Percentiles rank a stretch among this genome's conserved stretches.
phyloP scores from a whole-genome alignment of 129 eudicot species.

The Gnaphalium uliginosum region DNA sequence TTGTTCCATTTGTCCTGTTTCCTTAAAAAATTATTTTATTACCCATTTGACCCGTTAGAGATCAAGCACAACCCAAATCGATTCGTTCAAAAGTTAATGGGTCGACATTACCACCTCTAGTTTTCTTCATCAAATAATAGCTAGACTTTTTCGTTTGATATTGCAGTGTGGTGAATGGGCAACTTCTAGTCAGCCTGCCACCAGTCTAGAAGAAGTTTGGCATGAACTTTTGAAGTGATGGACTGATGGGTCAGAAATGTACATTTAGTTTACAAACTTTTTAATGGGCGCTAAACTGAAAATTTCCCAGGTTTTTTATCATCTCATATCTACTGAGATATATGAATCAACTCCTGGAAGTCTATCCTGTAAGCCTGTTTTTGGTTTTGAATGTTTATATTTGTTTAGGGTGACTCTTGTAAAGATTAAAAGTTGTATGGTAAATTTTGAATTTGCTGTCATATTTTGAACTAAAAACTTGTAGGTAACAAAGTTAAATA shows the following conservation, averaged over 20 bases:
- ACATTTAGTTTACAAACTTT: constrained; percentile 25
- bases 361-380: constrained; percentile 25
- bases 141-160: neutral
- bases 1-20: neutral
- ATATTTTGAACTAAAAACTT: neutral
- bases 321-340: neutral
- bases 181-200: constrained; percentile 61
- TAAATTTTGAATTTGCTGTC: constrained; percentile 34
- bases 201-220: constrained; percentile 42
- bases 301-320: constrained; percentile 6
- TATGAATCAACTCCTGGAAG: constrained; percentile 18
- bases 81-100: neutral
- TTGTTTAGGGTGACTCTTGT: constrained; percentile 22
- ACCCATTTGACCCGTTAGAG: neutral
- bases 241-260: constrained; percentile 22
- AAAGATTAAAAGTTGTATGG: constrained; percentile 16
- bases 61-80: neutral
- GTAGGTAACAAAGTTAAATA: neutral
- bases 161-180: constrained; percentile 67
- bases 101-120: neutral
- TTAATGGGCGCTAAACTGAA: constrained; percentile 26
- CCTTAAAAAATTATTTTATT: no score
- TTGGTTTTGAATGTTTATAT: constrained; percentile 15
- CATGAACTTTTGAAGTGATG: constrained; percentile 21
- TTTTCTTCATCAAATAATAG: neutral